Percentiles rank a stretch among this genome's conserved stretches.
Evolutionary conservation across 345 rosid species (phyloP).

Genomic region (Eucalyptus marginata): DNA sequence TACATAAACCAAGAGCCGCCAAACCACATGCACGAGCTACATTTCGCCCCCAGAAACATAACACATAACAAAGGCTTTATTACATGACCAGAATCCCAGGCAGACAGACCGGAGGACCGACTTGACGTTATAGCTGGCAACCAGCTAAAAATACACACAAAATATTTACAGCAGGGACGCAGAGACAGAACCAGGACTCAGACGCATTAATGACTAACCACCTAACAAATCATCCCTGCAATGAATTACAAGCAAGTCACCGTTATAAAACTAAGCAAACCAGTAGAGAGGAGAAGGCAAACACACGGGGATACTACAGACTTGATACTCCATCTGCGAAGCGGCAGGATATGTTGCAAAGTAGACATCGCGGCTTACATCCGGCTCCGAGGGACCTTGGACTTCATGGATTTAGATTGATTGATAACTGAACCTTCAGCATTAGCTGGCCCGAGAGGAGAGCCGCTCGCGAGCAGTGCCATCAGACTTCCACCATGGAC

Average conservation of each 20-base stretch:
- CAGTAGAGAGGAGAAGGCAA: background rate
- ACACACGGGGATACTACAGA: background rate
- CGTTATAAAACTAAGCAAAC: background rate
- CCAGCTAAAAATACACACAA: background rate
- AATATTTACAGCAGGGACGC: conserved; percentile 31
- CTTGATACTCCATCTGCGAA: background rate
- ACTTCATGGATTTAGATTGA: background rate
- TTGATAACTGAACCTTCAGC: background rate
- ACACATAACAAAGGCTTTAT: background rate
- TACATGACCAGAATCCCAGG: conserved; percentile 16
- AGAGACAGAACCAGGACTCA: background rate
- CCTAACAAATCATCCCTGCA: background rate
- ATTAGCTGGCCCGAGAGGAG: conserved; percentile 19
- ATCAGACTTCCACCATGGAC: conserved; percentile 95
- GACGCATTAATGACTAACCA: conserved; percentile 1
- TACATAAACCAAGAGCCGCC: background rate
- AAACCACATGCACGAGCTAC: background rate
- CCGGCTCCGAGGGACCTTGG: background rate
- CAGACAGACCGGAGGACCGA: background rate
- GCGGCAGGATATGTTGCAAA: background rate
- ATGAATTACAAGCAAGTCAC: background rate
- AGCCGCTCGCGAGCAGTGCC: conserved; percentile 52
- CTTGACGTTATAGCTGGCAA: background rate
- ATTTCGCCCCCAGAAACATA: background rate
- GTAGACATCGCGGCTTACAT: background rate